Conservation (phyloP, 176 grass and related monocot genomes). For the Saccharum spontaneum region DNA sequence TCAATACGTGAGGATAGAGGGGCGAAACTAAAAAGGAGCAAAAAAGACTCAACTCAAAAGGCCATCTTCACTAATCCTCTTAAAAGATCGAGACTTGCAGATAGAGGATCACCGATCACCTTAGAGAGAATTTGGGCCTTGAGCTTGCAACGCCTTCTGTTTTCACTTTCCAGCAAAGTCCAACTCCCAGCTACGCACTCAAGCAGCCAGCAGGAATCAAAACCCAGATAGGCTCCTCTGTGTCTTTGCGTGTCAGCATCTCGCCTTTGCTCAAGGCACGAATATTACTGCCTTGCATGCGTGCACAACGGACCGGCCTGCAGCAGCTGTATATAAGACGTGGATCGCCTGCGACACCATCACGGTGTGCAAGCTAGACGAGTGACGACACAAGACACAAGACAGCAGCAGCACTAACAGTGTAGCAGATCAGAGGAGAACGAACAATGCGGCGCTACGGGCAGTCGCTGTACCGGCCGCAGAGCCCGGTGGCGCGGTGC, state of each 20-base stretch:
- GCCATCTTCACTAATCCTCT: neutral
- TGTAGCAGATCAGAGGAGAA: neutral
- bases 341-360: neutral
- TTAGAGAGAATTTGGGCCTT: neutral
- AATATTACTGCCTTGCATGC: conserved; percentile 50
- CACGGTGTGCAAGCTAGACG: neutral
- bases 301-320: neutral
- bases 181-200: no score
- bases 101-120: neutral
- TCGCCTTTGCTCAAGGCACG: conserved; percentile 35
- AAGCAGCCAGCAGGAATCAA: no score
- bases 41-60: neutral
- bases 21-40: neutral
- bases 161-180: no score
- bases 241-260: conserved; percentile 13
- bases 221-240: no score
- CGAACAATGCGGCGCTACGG: neutral
- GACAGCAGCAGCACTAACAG: neutral
- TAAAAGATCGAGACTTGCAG: neutral
- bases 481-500: conserved; percentile 45
- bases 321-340: neutral
- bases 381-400: neutral
- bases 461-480: conserved; percentile 17
- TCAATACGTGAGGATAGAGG: neutral
- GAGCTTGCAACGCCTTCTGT: no score